A percentile compares a stretch with the other conserved stretches of the same genome.
Conservation (phyloP, 2,329 filamentous ascomycete genomes). For the Colletotrichum lentis region DNA sequence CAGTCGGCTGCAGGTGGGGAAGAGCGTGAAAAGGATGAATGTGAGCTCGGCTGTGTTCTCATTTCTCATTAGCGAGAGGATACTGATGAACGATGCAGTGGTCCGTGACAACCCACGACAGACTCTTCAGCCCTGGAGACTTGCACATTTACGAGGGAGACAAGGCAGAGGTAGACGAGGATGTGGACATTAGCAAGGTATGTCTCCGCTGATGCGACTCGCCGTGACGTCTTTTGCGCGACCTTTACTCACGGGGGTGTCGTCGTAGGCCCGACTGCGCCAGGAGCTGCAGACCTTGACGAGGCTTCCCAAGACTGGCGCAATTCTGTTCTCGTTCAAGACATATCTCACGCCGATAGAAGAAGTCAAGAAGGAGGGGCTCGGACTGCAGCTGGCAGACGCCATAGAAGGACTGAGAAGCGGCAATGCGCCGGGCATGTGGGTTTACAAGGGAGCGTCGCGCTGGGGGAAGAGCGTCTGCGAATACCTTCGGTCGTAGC, state of each 20-base stretch:
- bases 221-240: not conserved
- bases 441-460: conserved; percentile 59
- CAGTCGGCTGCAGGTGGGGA: conserved; percentile 56
- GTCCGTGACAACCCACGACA: conserved; percentile 55
- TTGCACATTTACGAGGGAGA: conserved; percentile 51
- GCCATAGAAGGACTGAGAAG: conserved; percentile 61
- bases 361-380: conserved; percentile 59
- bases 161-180: conserved; percentile 46
- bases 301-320: conserved; percentile 56
- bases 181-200: conserved; percentile 52
- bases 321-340: conserved; percentile 65
- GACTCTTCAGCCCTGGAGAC: conserved; percentile 51
- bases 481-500: conserved; percentile 53
- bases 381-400: conserved; percentile 57
- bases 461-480: conserved; percentile 59
- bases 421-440: conserved; percentile 64
- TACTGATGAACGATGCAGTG: conserved; percentile 49
- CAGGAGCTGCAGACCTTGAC: conserved; percentile 61
- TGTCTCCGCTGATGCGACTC: not conserved
- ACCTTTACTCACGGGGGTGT: not conserved
- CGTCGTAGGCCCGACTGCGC: conserved; percentile 50
- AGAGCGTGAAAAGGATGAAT: conserved; percentile 59
- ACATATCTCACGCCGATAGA: conserved; percentile 60
- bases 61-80: not conserved
- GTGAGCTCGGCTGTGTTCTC: conserved; percentile 45